Base-by-base conservation (phyloP, 805 yeast genomes). In the Citeromyces matritensis region DNA sequence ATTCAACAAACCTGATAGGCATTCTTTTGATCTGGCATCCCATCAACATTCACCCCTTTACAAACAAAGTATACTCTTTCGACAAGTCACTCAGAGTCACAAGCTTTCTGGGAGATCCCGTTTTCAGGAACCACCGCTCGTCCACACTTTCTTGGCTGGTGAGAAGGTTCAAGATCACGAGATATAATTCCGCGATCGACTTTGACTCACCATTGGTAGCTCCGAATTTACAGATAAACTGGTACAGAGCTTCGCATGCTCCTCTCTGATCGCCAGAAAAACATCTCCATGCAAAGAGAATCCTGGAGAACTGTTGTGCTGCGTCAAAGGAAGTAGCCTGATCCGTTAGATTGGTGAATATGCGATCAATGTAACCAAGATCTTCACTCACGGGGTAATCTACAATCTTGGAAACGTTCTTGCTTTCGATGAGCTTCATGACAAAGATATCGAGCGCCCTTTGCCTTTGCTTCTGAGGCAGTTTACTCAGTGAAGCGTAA, bases 241-340 rank as follows among this genome's bases (percentile, higher is more conserved):
- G 51, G 36, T 61, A 59, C 24, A 64, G 35, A 3, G 67, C 49
- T 35, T 63, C 66, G 15, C 54, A 45, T 2, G 68, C 59, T 13
- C 70, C 71, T 34, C 78, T 53, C 34, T 46, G 60, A 44, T 73
- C 66, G 4, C 67, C 71, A 24, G 60, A 59, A 31, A 55, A 57
- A 24, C 64, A 43, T 36, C 74, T 55, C 58, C 73, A 63, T 0
- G 73, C 47, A 39, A 68, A 69, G 29, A 67, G 50, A 11, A 70
- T 56, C 38, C 69, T 58, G 50, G 62, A 69, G 40, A 63, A 58
- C 30, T 59, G 63, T 23, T 66, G 42, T 2, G 58, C 44, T 30
- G 45, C 44, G 25, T 36, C 38, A n/a, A 49, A 29, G 17, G 37
- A 32, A 2, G 51, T 42, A 13, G 33, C 44, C 11, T 33, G 41